Evolutionary conservation across 2,329 filamentous ascomycete genomes (phyloP), one percentile per base, ranked within the genome.

Genomic region (Sphaerulina musiva): DNA sequence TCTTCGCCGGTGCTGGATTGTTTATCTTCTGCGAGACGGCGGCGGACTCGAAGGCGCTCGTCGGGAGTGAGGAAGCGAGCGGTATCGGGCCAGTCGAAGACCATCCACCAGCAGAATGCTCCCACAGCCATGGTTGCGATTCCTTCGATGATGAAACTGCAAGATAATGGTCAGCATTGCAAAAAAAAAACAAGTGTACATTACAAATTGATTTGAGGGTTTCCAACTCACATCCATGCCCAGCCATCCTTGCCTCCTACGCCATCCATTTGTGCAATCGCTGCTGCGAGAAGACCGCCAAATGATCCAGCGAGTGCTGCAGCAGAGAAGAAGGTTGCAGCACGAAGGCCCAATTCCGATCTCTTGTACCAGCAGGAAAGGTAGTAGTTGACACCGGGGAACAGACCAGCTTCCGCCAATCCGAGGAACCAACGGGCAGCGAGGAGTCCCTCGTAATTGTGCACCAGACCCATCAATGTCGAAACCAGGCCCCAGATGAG

Each of bases 341-440:
- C 38, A 40, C 89, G 81, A 10, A 89, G 77, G 48, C 87, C 89
- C 53, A 93, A 86, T 64, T 95, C 89, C 9, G 78, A 80, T 36
- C 88, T 78, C 65, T 81, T 85, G 64, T 93, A 95, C 88, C 88
- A 95, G 67, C 86, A 90, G 0, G 83, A 87, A 0, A 93, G 78
- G 65, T 90, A 90, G 68, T 89, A 92, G 61, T 86, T 87, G 11
- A 90, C 81, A 1, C 85, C 85, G 0, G 86, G 86, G 64, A 88
- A 89, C 0, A 67, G 55, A 3, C 62, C 62, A 38, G 58, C 58
- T 39, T 69, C 67, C 2, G 64, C 56, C 10, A 69, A 50, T 1
- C 67, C 67, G 1, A 69, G 57, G 47, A 67, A 66, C 51, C 60
- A 67, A 11, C 66, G 57, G 38, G 62, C 62, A 3, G 59, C 60